phyloP scores from a whole-genome alignment of 768 basidiomycete genomes.

The Rickenella mellea region DNA sequence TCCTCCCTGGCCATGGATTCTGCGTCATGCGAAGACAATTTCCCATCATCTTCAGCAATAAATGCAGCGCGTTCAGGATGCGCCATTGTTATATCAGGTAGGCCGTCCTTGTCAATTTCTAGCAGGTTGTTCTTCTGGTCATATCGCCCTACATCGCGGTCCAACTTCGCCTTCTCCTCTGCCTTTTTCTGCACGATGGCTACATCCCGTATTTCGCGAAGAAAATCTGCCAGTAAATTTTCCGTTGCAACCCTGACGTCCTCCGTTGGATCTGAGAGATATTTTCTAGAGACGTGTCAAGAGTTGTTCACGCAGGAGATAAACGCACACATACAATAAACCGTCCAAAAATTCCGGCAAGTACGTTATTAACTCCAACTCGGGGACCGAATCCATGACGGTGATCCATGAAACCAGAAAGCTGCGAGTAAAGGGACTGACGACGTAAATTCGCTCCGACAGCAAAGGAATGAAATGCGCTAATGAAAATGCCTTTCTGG shows the following conservation, averaged over 20 bases:
- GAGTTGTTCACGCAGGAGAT: conserved; percentile 4
- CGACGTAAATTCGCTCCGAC: conserved; percentile 86
- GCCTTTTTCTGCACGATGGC: conserved; percentile 61
- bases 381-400: conserved; percentile 92
- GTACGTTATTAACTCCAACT: conserved; percentile 89
- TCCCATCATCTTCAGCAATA: conserved; percentile 17
- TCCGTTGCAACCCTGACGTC: conserved; percentile 91
- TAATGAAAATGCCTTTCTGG: conserved; percentile 82
- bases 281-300: conserved; percentile 50
- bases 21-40: conserved; percentile 43
- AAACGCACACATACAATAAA: conserved; percentile 60
- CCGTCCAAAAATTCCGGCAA: conserved; percentile 94
- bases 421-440: conserved; percentile 91
- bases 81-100: conserved; percentile 50
- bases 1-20: conserved; percentile 37
- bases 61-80: conserved; percentile 43
- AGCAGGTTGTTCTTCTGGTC: no score
- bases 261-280: conserved; percentile 89
- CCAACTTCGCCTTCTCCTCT: conserved; percentile 42
- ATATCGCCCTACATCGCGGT: conserved; percentile 26
- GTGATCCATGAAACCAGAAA: conserved; percentile 97
- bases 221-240: conserved; percentile 78
- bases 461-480: conserved; percentile 92
- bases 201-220: conserved; percentile 85
- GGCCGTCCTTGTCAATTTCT: conserved; percentile 37